Evolutionary conservation across 345 rosid genomes (phyloP), one percentile per base, ranked within the genome.

Genomic region (Citrus hindsii): DNA sequence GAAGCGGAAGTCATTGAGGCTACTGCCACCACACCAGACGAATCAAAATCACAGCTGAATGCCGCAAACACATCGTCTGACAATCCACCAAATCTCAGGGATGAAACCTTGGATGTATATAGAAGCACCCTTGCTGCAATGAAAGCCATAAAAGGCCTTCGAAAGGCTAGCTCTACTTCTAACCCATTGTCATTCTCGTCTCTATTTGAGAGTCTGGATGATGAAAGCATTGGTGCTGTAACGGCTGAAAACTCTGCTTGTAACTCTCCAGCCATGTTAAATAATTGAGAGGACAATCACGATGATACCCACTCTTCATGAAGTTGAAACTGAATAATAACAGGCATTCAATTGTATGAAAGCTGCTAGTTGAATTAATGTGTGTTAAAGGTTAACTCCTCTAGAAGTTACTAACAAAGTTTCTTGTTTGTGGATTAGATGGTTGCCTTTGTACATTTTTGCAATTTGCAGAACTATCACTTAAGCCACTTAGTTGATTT

Each of bases 121-220:
- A 87, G 95, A 53, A 88, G 98, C 81, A 95, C 98, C 63, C 93
- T 95, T 64, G 98, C 98, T 73, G 98, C 98, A 33, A 93, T 95
- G 95, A 89, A 89, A 83, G 92, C 98, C 4, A 92, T 95, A 61
- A 82, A 84, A 48, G 97, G 98, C 76, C 93, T 95, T 77, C 93
- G 84, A 77, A 93, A 89, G 82, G 94, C 94, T 32, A 95, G 98
- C 86, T 95, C 98, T n/a, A 95, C 98, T 2, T 85, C 77, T 67
- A 90, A 90, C 81, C 98, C 98, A 2, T 68, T 92, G 64, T 94
- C 97, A 0, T 84, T 89, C 79, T 93, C 98, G 0, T 87, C 89
- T 10, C 77, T 93, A 51, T 86, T 85, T 68, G 86, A 71, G 83
- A 88, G 75, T 76, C 88, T 80, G 61, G 95, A 87, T 77, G 95